Percentiles rank a stretch among this genome's conserved stretches.
Evolutionary conservation across 2,329 filamentous ascomycete species (phyloP).

Genomic region (Seiridium cupressi): DNA sequence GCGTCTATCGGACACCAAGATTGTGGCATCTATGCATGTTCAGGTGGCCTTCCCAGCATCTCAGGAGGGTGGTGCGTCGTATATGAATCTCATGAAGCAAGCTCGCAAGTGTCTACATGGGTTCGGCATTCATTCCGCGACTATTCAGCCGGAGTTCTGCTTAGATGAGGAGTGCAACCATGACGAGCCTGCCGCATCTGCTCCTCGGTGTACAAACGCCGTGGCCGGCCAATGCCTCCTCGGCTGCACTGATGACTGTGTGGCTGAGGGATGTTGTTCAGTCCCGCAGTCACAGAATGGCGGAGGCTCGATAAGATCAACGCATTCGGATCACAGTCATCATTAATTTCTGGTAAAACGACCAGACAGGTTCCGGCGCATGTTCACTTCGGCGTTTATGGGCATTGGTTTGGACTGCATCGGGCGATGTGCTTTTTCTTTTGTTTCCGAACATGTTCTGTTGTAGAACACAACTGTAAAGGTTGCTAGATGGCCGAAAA

Average conservation of each 20-base stretch:
- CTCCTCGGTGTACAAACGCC: constrained; percentile 12
- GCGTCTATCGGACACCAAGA: constrained; percentile 93
- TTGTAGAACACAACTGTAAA: neutral
- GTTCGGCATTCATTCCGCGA: constrained; percentile 95
- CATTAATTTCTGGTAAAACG: neutral
- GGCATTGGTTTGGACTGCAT: neutral
- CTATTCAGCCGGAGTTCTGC: constrained; percentile 91
- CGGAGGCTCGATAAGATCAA: constrained; percentile 1
- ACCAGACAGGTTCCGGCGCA: neutral
- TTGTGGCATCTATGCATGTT: constrained; percentile 90
- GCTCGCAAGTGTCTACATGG: constrained; percentile 88
- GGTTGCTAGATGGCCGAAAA: neutral
- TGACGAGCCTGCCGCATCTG: constrained; percentile 22
- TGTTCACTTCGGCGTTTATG: constrained; percentile 1
- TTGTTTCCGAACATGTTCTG: neutral
- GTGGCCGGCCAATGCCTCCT: constrained; percentile 41
- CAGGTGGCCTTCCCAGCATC: constrained; percentile 89
- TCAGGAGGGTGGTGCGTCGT: constrained; percentile 72
- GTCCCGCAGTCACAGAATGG: constrained; percentile 13
- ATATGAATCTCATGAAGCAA: constrained; percentile 85
- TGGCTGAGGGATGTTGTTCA: constrained; percentile 43
- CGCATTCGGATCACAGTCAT: constrained; percentile 8
- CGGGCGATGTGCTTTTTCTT: neutral
- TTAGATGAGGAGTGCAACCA: constrained; percentile 46
- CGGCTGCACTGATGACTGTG: constrained; percentile 49